Conservation (phyloP, 345 rosid species). For the Citrus australasica region DNA sequence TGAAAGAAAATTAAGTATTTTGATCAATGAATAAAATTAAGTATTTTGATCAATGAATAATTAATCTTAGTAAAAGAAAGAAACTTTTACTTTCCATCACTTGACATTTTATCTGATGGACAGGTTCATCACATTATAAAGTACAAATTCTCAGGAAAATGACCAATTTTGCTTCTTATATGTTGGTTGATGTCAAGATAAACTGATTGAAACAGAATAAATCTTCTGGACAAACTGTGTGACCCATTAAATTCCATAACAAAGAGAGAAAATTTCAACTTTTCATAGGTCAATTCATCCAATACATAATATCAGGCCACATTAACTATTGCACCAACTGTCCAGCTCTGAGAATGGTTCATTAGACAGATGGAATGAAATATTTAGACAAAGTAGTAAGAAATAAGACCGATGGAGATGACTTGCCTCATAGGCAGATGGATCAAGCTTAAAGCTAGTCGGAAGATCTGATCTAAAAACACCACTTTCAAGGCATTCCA, state of each 20-base stretch:
- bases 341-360: background rate
- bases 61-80: background rate
- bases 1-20: background rate
- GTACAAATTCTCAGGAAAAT: background rate
- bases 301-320: background rate
- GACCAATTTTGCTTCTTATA: background rate
- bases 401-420: slow-evolving; percentile 14
- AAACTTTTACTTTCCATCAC: background rate
- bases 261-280: background rate
- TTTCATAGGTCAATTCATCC: background rate
- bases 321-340: background rate
- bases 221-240: background rate
- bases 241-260: background rate
- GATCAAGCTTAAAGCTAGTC: slow-evolving; percentile 83
- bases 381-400: background rate
- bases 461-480: slow-evolving; percentile 97
- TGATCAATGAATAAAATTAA: background rate
- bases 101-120: background rate
- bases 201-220: background rate
- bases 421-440: slow-evolving; percentile 74
- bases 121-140: background rate
- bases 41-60: background rate
- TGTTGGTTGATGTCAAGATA: background rate
- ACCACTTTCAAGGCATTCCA: slow-evolving; percentile 99
- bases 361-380: background rate